These are phyloP conservation scores for Penicillium concentricum DNA, from an alignment of 2,329 filamentous ascomycete species.

Conservation along the genomic window DNA sequence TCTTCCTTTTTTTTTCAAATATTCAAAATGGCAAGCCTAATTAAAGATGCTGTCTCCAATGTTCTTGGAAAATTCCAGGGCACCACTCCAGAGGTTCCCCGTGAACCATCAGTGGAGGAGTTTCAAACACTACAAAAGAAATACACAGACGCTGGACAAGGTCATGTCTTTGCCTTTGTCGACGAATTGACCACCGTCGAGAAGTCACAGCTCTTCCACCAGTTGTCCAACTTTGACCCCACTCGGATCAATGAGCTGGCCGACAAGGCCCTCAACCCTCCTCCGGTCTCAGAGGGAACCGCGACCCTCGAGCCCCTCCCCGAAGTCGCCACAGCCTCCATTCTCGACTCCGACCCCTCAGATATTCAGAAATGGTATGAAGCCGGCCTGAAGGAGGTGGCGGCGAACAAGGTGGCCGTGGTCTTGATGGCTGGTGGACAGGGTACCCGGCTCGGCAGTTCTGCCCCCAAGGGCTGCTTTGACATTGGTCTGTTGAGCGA, in stretches of 20 bases:
- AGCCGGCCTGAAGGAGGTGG: constrained; percentile 63
- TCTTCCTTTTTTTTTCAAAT: background rate
- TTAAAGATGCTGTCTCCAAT: constrained; percentile 49
- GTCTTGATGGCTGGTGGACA: constrained; percentile 97
- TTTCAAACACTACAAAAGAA: constrained; percentile 67
- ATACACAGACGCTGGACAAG: constrained; percentile 73
- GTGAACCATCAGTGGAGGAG: constrained; percentile 62
- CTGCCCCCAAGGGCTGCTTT: constrained; percentile 94
- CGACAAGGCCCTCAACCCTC: constrained; percentile 75
- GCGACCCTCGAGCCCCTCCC: constrained; percentile 80
- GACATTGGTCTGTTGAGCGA: constrained; percentile 89
- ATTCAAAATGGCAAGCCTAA: constrained; percentile 38
- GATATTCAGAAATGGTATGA: constrained; percentile 85
- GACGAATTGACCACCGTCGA: constrained; percentile 72
- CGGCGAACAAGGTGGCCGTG: constrained; percentile 72
- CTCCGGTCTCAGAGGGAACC: constrained; percentile 52
- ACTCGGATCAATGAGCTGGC: constrained; percentile 84
- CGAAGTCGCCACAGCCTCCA: constrained; percentile 79
- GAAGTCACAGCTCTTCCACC: constrained; percentile 75
- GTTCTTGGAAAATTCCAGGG: constrained; percentile 50
- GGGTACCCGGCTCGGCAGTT: constrained; percentile 90
- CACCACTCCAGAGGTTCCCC: constrained; percentile 38
- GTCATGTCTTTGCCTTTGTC: constrained; percentile 84
- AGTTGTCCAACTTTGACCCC: constrained; percentile 80
- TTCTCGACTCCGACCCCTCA: constrained; percentile 79